Evolutionary conservation across 2,329 filamentous ascomycete species (phyloP).

Genomic region (Neurospora sp.): DNA sequence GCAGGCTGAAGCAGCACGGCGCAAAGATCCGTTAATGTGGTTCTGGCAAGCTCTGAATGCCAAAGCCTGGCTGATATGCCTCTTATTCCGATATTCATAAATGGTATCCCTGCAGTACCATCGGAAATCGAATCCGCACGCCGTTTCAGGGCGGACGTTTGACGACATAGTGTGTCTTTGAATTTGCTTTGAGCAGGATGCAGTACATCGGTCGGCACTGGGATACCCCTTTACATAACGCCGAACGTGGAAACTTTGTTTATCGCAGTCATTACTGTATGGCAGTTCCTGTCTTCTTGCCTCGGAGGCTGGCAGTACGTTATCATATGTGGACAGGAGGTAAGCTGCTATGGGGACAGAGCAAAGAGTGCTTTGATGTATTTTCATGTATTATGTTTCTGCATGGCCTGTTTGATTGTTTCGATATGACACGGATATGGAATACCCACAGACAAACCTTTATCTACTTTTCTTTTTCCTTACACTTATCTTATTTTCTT

Average conservation of each 20-base stretch:
- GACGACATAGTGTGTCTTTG: neutral
- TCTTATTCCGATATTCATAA: neutral
- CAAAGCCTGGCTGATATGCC: neutral
- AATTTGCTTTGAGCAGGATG: neutral
- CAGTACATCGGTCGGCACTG: neutral
- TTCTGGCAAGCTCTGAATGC: neutral
- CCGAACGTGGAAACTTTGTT: neutral
- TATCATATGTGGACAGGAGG: neutral
- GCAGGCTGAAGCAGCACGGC: slow-evolving; percentile 47
- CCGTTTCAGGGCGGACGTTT: neutral
- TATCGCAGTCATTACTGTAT: neutral
- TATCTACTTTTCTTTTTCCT: slow-evolving; percentile 2
- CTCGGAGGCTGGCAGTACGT: neutral
- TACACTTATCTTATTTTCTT: neutral
- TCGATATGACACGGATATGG: slow-evolving; percentile 12
- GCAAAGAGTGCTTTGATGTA: neutral
- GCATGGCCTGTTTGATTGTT: neutral
- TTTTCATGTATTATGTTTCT: slow-evolving; percentile 14
- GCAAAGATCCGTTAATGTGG: slow-evolving; percentile 26
- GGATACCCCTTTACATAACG: neutral
- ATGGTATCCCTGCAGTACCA: neutral
- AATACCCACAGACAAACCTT: slow-evolving; percentile 11
- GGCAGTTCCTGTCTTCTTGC: neutral
- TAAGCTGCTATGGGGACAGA: neutral
- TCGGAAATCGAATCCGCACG: neutral